A percentile compares a stretch with the other conserved stretches of the same genome.
Evolutionary conservation across 163 green algal genomes (phyloP).

Genomic region (Botryococcus braunii): DNA sequence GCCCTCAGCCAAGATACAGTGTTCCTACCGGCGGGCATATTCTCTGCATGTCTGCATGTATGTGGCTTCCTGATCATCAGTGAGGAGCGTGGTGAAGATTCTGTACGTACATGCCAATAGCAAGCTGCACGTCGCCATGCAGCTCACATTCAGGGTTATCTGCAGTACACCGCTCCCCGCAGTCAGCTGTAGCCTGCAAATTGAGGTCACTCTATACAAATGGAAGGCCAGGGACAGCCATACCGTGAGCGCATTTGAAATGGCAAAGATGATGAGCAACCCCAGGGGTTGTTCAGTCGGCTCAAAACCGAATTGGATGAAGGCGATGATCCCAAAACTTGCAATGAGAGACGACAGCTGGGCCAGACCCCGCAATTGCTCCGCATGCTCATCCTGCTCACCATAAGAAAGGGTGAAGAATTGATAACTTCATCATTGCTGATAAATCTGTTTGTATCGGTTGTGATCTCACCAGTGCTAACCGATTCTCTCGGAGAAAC

Average conservation of each 20-base stretch:
- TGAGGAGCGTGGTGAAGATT: not conserved
- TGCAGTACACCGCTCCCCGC: no score
- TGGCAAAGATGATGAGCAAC: conserved; percentile 36
- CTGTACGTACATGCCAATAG: not conserved
- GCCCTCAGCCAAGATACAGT: not conserved
- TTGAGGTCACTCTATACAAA: no score
- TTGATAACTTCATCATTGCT: not conserved
- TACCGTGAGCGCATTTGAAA: conserved; percentile 49
- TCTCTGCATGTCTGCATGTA: not conserved
- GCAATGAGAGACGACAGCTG: conserved; percentile 58
- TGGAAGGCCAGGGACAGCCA: no score
- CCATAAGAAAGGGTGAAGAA: not conserved
- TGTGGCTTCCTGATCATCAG: not conserved
- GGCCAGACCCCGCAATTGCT: conserved; percentile 66
- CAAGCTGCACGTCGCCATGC: not conserved
- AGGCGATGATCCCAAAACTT: conserved; percentile 58
- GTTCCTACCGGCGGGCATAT: not conserved
- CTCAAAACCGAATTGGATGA: conserved; percentile 47
- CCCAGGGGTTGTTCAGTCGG: conserved; percentile 1
- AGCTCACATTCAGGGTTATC: not conserved
- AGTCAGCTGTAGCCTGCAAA: no score
- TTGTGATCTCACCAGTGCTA: conserved; percentile 3
- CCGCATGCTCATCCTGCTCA: conserved; percentile 50
- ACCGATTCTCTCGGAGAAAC: conserved; percentile 43
- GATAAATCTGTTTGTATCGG: not conserved